These are phyloP conservation scores for Trichosporon coremiiforme DNA, from an alignment of 1,284 basidiomycete genomes.

Conservation along the genomic window DNA sequence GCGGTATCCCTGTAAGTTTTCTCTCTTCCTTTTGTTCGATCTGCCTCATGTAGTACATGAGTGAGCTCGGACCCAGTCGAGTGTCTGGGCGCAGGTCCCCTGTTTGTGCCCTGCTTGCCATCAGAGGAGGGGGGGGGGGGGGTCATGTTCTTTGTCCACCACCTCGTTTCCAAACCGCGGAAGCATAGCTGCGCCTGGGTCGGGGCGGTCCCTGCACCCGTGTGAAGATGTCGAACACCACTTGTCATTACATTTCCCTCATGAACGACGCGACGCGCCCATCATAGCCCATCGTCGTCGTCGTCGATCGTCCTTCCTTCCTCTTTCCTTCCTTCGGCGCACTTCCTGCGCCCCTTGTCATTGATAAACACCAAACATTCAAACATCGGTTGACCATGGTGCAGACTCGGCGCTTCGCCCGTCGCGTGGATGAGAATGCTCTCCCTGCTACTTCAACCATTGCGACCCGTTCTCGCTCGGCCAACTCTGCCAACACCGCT, in stretches of 20 bases:
- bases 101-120: neutral
- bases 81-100: neutral
- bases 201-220: neutral
- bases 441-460: slow-evolving; percentile 40
- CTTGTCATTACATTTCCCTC: slow-evolving; percentile 4
- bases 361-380: slow-evolving; percentile 21
- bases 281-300: neutral
- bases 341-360: neutral
- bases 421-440: slow-evolving; percentile 52
- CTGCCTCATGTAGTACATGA: slow-evolving; percentile 8
- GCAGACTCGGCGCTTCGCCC: slow-evolving; percentile 49
- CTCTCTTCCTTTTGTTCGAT: slow-evolving; percentile 10
- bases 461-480: slow-evolving; percentile 36
- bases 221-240: slow-evolving; percentile 6
- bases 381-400: slow-evolving; percentile 11
- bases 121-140: neutral
- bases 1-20: slow-evolving; percentile 40
- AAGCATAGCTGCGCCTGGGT: neutral
- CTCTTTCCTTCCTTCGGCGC: neutral
- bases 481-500: slow-evolving; percentile 25
- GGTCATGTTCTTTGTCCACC: neutral
- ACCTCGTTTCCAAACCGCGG: neutral
- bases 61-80: slow-evolving; percentile 5
- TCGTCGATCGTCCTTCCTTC: neutral
- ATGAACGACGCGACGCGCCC: slow-evolving; percentile 15